These are phyloP conservation scores for Lasiodiplodia gonubiensis DNA, from an alignment of 2,329 filamentous ascomycete genomes.

Conservation along the genomic window DNA sequence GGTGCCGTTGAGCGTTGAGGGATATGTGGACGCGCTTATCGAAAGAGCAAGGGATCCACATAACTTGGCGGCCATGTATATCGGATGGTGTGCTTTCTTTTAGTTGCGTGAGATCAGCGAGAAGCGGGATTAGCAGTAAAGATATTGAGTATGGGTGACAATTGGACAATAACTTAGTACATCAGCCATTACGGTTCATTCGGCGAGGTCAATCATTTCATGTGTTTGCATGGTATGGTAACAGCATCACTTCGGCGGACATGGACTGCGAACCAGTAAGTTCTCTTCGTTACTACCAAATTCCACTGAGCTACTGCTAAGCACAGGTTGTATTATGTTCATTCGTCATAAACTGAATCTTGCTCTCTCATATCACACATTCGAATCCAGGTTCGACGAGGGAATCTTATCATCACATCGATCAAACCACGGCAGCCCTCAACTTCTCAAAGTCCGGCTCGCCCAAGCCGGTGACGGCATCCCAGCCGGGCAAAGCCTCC, in stretches of 20 bases:
- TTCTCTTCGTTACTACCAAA: too few species aligned
- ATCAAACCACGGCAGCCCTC: conserved; percentile 3
- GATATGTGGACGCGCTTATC: conserved; percentile 95
- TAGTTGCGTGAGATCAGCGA: conserved; percentile 38
- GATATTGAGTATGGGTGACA: not conserved
- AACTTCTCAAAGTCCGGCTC: conserved; percentile 52
- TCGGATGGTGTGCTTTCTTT: conserved; percentile 84
- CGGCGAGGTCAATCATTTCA: too few species aligned
- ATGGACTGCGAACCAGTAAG: too few species aligned
- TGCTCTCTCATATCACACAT: not conserved
- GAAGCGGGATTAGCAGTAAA: not conserved
- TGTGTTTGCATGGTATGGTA: too few species aligned
- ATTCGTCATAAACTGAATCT: not conserved
- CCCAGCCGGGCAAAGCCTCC: conserved; percentile 54
- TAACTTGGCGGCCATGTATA: conserved; percentile 93
- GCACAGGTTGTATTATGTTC: not conserved
- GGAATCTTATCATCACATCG: not conserved
- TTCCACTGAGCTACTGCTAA: not conserved
- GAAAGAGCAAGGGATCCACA: conserved; percentile 79
- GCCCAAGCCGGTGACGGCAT: conserved; percentile 56
- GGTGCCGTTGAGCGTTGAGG: conserved; percentile 91
- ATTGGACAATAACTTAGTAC: too few species aligned
- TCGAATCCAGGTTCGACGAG: not conserved
- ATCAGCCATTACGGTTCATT: too few species aligned
- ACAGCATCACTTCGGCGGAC: too few species aligned